Percentiles rank a stretch among this genome's conserved stretches.
phyloP scores from a whole-genome alignment of 176 grass and related monocot species.

The Oropetium thomaeum region DNA sequence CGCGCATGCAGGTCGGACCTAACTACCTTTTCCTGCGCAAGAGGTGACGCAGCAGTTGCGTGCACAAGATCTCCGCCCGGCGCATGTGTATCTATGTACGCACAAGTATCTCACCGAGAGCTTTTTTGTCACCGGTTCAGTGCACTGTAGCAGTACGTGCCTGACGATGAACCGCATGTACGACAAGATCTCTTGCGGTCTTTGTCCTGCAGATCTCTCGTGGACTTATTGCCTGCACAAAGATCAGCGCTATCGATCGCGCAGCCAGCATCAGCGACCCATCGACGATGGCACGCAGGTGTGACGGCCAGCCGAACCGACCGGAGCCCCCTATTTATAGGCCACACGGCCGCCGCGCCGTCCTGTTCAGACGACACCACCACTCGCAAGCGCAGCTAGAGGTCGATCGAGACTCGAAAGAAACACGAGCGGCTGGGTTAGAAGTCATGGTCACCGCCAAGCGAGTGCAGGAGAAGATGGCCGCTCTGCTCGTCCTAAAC shows the following conservation, averaged over 20 bases:
- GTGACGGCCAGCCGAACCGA: too few relatives aligned
- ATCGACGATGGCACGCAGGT: too few relatives aligned
- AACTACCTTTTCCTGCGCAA: background rate
- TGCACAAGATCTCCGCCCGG: background rate
- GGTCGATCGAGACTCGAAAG: background rate
- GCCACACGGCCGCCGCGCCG: too few relatives aligned
- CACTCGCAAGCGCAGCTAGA: background rate
- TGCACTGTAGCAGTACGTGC: background rate
- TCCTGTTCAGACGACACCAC: background rate
- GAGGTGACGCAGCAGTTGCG: background rate
- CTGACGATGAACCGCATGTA: background rate
- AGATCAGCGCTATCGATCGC: background rate
- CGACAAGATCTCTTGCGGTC: background rate
- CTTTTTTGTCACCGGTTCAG: background rate
- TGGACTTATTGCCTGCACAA: too few relatives aligned
- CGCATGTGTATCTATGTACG: background rate
- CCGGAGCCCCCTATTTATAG: conserved; percentile 1
- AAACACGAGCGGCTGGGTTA: too few relatives aligned
- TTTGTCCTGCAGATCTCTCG: background rate
- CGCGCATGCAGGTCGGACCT: background rate
- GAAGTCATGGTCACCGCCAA: background rate
- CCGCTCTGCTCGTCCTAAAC: background rate
- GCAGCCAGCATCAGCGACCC: background rate
- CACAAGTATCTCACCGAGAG: background rate
- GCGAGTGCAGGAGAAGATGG: background rate